These are phyloP conservation scores for Rubus parviflorus DNA, from an alignment of 306 rosid species.

Conservation along the genomic window DNA sequence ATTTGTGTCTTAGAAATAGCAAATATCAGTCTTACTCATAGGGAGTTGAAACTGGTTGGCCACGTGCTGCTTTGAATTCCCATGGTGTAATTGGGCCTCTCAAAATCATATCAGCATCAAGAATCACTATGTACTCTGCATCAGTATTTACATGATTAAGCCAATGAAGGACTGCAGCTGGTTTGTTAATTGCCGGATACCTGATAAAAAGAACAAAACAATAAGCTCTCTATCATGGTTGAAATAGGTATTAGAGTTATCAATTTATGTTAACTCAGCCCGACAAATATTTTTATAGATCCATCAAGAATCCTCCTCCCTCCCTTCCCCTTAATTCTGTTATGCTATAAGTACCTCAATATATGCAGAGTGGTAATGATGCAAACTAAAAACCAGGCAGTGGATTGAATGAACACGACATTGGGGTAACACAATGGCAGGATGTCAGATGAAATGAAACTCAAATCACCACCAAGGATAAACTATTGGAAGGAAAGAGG, in stretches of 20 bases:
- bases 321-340: neutral
- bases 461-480: neutral
- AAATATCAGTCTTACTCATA: constrained; percentile 65
- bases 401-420: neutral
- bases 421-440: constrained; percentile 1
- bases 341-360: neutral
- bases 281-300: neutral
- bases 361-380: neutral
- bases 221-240: neutral
- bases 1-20: neutral
- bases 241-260: neutral
- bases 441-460: constrained; percentile 14
- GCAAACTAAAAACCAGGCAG: neutral
- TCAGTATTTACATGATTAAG: constrained; percentile 79
- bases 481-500: constrained; percentile 13
- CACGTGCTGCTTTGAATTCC: constrained; percentile 94
- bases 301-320: neutral
- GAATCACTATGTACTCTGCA: constrained; percentile 95
- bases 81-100: constrained; percentile 97
- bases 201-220: constrained; percentile 41
- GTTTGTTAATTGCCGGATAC: constrained; percentile 99
- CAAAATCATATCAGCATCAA: constrained; percentile 97
- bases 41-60: constrained; percentile 95
- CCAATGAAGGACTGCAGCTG: constrained; percentile 99
- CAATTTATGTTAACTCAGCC: neutral